These are phyloP conservation scores for Yarrowia porcina DNA, from an alignment of 805 yeast species.

Conservation along the genomic window DNA sequence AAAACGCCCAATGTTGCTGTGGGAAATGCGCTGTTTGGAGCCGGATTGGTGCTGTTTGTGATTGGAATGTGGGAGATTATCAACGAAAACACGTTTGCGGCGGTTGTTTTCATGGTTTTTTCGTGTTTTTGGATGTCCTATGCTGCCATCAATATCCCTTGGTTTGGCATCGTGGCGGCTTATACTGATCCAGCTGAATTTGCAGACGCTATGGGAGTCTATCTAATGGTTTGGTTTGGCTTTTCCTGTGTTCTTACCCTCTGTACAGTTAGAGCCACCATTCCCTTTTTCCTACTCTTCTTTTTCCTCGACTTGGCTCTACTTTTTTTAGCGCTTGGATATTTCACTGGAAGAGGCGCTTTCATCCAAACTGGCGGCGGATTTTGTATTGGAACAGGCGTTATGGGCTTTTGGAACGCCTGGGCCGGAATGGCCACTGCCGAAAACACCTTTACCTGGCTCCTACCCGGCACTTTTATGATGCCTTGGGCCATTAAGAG, in stretches of 20 bases:
- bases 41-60: constrained; percentile 55
- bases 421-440: constrained; percentile 57
- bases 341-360: constrained; percentile 43
- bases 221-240: constrained; percentile 57
- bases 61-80: constrained; percentile 68
- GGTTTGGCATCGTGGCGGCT: constrained; percentile 49
- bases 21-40: constrained; percentile 59
- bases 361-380: constrained; percentile 56
- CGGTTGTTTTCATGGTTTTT: constrained; percentile 43
- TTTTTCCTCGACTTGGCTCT: constrained; percentile 41
- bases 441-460: constrained; percentile 42
- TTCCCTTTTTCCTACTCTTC: constrained; percentile 57
- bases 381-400: constrained; percentile 52
- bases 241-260: constrained; percentile 53
- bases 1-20: constrained; percentile 52
- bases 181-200: constrained; percentile 37
- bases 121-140: constrained; percentile 68
- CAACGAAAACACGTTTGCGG: constrained; percentile 62
- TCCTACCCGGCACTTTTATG: constrained; percentile 14
- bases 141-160: constrained; percentile 53
- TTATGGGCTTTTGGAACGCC: constrained; percentile 57
- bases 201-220: constrained; percentile 56
- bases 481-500: constrained; percentile 25
- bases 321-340: constrained; percentile 51
- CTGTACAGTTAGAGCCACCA: constrained; percentile 61